Evolutionary conservation across 345 rosid genomes (phyloP).

Genomic region (Brassica nigra): DNA sequence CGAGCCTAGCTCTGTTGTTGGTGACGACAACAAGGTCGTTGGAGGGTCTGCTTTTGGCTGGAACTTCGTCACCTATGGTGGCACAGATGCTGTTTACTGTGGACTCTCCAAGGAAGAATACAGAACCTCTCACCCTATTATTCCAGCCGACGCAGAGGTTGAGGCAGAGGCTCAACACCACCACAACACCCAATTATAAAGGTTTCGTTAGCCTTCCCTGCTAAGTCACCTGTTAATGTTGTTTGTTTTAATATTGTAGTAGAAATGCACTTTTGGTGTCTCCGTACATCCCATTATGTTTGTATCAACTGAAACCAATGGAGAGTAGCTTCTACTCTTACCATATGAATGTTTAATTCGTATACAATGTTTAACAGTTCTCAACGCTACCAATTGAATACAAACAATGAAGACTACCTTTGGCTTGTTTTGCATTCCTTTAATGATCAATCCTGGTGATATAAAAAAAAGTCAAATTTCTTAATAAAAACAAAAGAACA

Average conservation of each 20-base stretch:
- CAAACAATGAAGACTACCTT: not conserved
- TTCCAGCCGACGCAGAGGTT: not conserved
- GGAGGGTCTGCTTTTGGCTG: constrained; percentile 94
- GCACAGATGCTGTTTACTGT: constrained; percentile 53
- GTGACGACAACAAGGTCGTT: constrained; percentile 40
- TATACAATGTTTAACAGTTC: not conserved
- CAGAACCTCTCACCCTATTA: constrained; percentile 49
- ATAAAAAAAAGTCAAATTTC: constrained; percentile 10
- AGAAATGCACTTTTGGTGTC: not conserved
- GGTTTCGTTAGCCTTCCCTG: not conserved
- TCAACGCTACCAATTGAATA: not conserved
- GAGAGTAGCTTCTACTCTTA: not conserved
- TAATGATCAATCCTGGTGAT: not conserved
- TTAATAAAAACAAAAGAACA: not conserved
- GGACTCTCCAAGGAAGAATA: constrained; percentile 77
- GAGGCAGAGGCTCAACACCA: not conserved
- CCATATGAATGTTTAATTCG: not conserved
- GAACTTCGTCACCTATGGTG: constrained; percentile 70
- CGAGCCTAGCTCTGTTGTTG: not conserved
- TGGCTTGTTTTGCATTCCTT: not conserved
- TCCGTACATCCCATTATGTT: not conserved
- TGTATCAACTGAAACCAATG: not conserved
- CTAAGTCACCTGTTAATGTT: not conserved
- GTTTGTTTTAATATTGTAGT: not conserved
- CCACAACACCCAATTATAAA: not conserved